These are phyloP conservation scores for Leccinum fibrillosum DNA, from an alignment of 768 basidiomycete species.

Conservation along the genomic window DNA sequence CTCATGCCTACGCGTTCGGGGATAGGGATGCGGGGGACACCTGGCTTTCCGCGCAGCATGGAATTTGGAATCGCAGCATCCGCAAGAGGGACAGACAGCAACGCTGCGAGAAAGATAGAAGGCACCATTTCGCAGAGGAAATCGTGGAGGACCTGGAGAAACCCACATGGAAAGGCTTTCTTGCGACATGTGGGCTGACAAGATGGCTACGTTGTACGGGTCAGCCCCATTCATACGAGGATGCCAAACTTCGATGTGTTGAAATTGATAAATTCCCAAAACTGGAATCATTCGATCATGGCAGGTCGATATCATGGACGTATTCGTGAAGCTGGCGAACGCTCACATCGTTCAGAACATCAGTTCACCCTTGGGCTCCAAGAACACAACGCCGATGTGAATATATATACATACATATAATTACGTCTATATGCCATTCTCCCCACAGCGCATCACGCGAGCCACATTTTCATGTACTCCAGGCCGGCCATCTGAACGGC, in stretches of 20 bases:
- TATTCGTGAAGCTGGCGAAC: neutral
- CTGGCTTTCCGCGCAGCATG: conserved; percentile 21
- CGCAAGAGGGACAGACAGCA: conserved; percentile 11
- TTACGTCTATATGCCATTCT: neutral
- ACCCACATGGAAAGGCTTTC: neutral
- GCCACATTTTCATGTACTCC: neutral
- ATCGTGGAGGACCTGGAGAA: neutral
- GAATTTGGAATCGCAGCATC: conserved; percentile 21
- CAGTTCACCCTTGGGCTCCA: neutral
- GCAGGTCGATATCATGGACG: neutral
- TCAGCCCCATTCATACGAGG: neutral
- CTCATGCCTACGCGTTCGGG: conserved; percentile 11
- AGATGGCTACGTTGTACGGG: neutral
- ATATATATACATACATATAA: neutral
- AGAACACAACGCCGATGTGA: neutral
- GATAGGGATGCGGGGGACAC: conserved; percentile 13
- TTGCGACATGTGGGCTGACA: neutral
- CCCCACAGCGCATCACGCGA: neutral
- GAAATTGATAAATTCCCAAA: neutral
- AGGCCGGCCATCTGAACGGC: neutral
- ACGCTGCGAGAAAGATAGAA: conserved; percentile 2
- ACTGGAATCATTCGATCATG: neutral
- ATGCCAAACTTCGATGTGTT: neutral
- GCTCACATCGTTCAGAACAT: neutral
- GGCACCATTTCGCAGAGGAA: neutral